Conservation (phyloP, 2,329 filamentous ascomycete genomes). For the Colletotrichum lindemuthianum region DNA sequence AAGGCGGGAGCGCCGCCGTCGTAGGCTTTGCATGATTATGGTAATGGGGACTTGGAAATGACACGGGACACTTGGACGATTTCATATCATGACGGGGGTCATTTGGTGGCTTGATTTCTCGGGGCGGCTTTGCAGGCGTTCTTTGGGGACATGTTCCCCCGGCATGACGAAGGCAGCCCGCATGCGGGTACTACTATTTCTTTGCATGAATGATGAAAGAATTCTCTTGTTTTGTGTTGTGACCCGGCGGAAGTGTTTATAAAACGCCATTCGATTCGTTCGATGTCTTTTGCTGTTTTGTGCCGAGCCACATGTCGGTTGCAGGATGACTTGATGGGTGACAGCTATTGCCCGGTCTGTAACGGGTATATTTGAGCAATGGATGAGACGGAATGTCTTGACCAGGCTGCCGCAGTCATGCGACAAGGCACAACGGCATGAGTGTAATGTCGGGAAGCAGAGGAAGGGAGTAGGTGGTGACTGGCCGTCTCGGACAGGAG, state of each 20-base stretch:
- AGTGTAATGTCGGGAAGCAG: too few relatives aligned
- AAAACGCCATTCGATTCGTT: neutral
- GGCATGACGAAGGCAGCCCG: neutral
- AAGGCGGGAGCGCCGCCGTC: slow-evolving; percentile 26
- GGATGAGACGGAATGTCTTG: too few relatives aligned
- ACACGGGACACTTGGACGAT: neutral
- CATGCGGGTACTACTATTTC: neutral
- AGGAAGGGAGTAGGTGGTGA: neutral
- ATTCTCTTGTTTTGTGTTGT: neutral
- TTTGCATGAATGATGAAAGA: neutral
- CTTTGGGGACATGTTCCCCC: slow-evolving; percentile 6
- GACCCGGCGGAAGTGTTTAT: too few relatives aligned
- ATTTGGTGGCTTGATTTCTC: neutral
- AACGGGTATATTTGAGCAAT: too few relatives aligned
- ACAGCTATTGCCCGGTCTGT: neutral
- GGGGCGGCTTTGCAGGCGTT: slow-evolving; percentile 31
- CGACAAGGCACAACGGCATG: too few relatives aligned
- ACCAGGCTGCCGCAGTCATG: too few relatives aligned
- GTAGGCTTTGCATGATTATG: neutral
- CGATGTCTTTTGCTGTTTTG: neutral
- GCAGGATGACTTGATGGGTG: neutral
- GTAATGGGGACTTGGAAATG: neutral
- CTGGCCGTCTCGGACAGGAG: neutral
- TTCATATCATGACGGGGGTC: neutral
- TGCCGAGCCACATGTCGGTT: slow-evolving; percentile 1